Evolutionary conservation across 495 filamentous ascomycete genomes (phyloP), one percentile per base, ranked within the genome.

Genomic region (Podospora didyma): DNA sequence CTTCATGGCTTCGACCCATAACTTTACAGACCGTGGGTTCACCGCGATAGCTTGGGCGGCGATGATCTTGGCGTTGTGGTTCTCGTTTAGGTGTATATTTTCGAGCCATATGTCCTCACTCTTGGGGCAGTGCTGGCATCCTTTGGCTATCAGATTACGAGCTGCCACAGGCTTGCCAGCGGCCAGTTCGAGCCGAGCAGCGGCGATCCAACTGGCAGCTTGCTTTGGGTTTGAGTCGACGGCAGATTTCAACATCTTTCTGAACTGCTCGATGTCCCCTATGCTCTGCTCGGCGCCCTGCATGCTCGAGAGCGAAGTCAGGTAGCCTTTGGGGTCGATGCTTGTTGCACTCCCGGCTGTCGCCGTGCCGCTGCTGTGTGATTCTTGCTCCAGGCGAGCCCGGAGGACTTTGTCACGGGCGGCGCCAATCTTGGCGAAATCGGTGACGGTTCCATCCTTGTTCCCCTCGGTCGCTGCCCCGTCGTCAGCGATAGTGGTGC

Each of bases 381-480:
- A 92, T 39, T 91, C 91, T 69, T 95, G 89, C 62, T 97, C 94
- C 9, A 99, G 81, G 51, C 89, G 82, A 11, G 96, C 94, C 63
- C 94, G 83, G 19, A 99, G 81, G 4, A 96, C 93, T 68, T 93
- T 96, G 72, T 96, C 89, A 74, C 93, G 84, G 41, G 94, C 94
- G 34, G 90, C 90, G 65, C 95, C 94, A 59, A 99, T 97, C 65
- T 96, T 87, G n/a, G 92, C 91, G 65, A 98, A 98, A 66, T 98
- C 96, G 16, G 93, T 97, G 81, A 96, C 90, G 2, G 89, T 93
- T 2, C 93, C 92, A 64, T 96, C 90, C 45, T 65, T 67, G 17
- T 70, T 73, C 9, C 70, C 78, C 46, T 87, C 83, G 46, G 75
- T 70, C 7, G 75, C 72, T 14, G 75, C 69, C 16, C 88, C 89